Base-by-base conservation (phyloP, 2,329 filamentous ascomycete species). In the Clonostachys chloroleuca region DNA sequence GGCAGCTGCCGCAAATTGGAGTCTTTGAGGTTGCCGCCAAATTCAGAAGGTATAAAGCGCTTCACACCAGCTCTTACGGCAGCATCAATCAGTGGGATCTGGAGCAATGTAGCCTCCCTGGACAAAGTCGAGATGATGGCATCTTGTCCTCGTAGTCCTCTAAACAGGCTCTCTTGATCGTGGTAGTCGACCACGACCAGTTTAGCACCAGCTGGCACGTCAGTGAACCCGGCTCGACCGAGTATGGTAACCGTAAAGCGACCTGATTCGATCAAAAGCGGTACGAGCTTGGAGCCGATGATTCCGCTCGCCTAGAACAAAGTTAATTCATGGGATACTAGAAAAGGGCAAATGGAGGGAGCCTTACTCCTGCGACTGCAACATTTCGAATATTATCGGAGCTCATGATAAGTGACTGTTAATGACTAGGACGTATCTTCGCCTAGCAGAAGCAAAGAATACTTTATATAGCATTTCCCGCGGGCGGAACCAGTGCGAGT, bases 11-110 rank as follows among this genome's bases (percentile, higher is more conserved):
- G 52, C 41, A 61, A 53, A 45, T 70, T 58, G 10, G 61, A 60
- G 17, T 60, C 47, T n/a, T 45, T 35, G 12, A 64, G 48, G 64
- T 72, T 60, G 42, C 58, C 54, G 36, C 69, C 70, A 44, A 74
- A 86, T 50, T 86, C 81, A 3, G 77, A 77, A 3, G 82, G 81
- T 33, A 86, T 62, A 65, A 84, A 82, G 13, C 80, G 73, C 57
- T 81, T 71, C 1, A 86, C 79, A 6, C 81, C 80, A 5, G 80
- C 80, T 5, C 72, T 71, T 30, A 80, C 65, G 33, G 81, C 75
- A 1, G 81, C 83, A 33, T 84, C 75, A 40, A 85, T 70, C 41
- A 85, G 65, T 17, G 65, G 64, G 39, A 81, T 63, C 1, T 72
- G 65, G 3, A 68, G 67, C 17, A 58, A 55, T 10, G 51, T 55